A percentile compares a stretch with the other conserved stretches of the same genome.
These are phyloP conservation scores for Phlegmacium glaucopus DNA, from an alignment of 768 basidiomycete genomes.

Conservation along the genomic window DNA sequence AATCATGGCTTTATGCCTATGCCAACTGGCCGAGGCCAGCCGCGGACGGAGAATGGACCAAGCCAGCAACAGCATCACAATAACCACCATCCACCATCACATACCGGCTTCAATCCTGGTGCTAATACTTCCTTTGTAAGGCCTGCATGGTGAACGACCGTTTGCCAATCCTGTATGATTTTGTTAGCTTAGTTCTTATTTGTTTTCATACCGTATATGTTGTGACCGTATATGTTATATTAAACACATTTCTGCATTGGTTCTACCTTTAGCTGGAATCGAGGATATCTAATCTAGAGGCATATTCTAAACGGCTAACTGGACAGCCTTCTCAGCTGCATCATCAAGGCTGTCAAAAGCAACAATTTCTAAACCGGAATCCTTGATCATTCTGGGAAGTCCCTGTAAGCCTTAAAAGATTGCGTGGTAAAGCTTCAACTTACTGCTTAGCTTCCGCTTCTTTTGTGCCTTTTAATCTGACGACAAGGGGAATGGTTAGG, in stretches of 20 bases:
- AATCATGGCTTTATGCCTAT: slow-evolving; percentile 45
- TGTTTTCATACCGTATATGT: slow-evolving; percentile 39
- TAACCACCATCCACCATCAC: slow-evolving; percentile 28
- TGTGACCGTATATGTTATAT: slow-evolving; percentile 33
- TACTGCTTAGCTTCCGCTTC: slow-evolving; percentile 94
- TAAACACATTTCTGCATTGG: slow-evolving; percentile 18
- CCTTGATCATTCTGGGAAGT: slow-evolving; percentile 77
- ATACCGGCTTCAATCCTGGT: slow-evolving; percentile 38
- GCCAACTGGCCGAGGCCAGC: slow-evolving; percentile 46
- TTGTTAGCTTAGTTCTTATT: slow-evolving; percentile 24
- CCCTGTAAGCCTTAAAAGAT: slow-evolving; percentile 1
- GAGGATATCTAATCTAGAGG: slow-evolving; percentile 11
- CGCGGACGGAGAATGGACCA: slow-evolving; percentile 43
- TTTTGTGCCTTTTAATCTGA: slow-evolving; percentile 96
- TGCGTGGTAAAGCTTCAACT: slow-evolving; percentile 24
- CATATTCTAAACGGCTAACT: slow-evolving; percentile 52
- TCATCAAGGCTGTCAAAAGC: slow-evolving; percentile 93
- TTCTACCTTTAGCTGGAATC: slow-evolving; percentile 8
- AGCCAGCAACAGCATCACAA: slow-evolving; percentile 34
- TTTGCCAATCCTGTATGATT: slow-evolving; percentile 18
- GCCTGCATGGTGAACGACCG: slow-evolving; percentile 45
- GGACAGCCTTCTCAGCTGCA: slow-evolving; percentile 78
- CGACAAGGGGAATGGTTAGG: slow-evolving; percentile 83
- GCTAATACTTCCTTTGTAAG: slow-evolving; percentile 42
- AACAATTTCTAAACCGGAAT: slow-evolving; percentile 90